Conservation (phyloP, 176 grass and related monocot genomes). For the Juncus effusus region DNA sequence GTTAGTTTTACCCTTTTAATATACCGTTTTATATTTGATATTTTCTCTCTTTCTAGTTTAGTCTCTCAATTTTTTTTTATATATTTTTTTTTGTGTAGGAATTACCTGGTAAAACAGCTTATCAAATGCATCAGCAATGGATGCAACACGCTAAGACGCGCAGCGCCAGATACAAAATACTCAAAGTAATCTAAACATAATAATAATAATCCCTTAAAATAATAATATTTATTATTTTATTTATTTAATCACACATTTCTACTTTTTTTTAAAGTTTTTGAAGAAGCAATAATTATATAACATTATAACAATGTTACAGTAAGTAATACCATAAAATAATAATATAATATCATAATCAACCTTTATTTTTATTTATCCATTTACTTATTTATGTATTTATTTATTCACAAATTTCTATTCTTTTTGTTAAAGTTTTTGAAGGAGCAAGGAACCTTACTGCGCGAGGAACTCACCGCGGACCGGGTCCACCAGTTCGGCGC, state of each 20-base stretch:
- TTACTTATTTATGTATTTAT: background rate
- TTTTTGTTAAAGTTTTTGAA: slow-evolving; percentile 58
- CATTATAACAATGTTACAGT: too few species aligned
- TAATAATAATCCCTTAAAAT: too few species aligned
- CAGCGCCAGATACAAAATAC: slow-evolving; percentile 93
- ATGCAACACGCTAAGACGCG: slow-evolving; percentile 84
- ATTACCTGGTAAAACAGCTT: slow-evolving; percentile 83
- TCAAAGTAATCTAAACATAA: slow-evolving; percentile 60
- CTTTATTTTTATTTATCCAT: background rate
- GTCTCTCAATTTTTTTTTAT: slow-evolving; percentile 26
- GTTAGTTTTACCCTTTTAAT: slow-evolving; percentile 48
- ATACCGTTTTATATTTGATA: background rate
- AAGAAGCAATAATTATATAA: slow-evolving; percentile 41
- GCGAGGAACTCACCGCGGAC: slow-evolving; percentile 85
- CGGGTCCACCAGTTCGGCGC: slow-evolving; percentile 70
- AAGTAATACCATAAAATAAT: too few species aligned
- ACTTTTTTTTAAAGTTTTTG: background rate
- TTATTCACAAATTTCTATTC: slow-evolving; percentile 16
- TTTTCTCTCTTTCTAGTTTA: slow-evolving; percentile 37
- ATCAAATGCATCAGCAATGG: slow-evolving; percentile 81
- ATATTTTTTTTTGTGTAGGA: slow-evolving; percentile 39
- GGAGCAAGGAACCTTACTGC: slow-evolving; percentile 72
- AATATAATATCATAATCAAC: background rate
- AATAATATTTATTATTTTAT: too few species aligned
- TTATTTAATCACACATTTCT: background rate